Conservation (phyloP, 2,329 filamentous ascomycete genomes). For the Ascochyta clinopodiicola region DNA sequence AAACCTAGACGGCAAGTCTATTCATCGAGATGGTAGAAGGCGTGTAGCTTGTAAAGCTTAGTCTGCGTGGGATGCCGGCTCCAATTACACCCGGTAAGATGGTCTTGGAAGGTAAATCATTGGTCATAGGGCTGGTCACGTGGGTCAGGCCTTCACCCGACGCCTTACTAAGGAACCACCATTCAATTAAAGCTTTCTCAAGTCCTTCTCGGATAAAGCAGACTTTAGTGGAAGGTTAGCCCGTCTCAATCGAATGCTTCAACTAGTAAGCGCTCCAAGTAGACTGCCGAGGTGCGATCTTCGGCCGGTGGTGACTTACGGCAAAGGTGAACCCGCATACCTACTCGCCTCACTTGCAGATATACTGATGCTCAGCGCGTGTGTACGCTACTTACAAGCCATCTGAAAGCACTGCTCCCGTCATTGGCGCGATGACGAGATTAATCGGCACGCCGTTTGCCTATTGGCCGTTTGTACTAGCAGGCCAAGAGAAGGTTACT, state of each 20-base stretch:
- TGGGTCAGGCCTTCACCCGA: neutral
- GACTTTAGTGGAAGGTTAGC: too few species aligned
- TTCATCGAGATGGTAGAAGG: neutral
- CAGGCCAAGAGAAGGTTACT: neutral
- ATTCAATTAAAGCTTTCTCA: neutral
- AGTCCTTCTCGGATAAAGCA: too few species aligned
- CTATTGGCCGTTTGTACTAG: neutral
- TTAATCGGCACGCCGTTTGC: neutral
- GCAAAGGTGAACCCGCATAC: neutral
- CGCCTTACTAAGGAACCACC: neutral
- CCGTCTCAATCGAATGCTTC: too few species aligned
- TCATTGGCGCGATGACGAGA: conserved; percentile 2
- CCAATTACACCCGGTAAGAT: neutral
- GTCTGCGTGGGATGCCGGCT: neutral
- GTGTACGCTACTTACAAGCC: neutral
- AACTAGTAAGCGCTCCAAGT: neutral
- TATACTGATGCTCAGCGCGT: neutral
- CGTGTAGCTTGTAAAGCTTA: neutral
- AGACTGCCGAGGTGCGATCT: neutral
- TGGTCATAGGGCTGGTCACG: neutral
- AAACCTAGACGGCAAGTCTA: neutral
- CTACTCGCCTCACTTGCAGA: neutral
- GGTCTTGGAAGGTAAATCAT: neutral
- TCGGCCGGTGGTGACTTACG: neutral
- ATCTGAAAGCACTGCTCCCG: neutral